Evolutionary conservation across 2,329 filamentous ascomycete species (phyloP).

Genomic region (Plenodomus biglobosus): DNA sequence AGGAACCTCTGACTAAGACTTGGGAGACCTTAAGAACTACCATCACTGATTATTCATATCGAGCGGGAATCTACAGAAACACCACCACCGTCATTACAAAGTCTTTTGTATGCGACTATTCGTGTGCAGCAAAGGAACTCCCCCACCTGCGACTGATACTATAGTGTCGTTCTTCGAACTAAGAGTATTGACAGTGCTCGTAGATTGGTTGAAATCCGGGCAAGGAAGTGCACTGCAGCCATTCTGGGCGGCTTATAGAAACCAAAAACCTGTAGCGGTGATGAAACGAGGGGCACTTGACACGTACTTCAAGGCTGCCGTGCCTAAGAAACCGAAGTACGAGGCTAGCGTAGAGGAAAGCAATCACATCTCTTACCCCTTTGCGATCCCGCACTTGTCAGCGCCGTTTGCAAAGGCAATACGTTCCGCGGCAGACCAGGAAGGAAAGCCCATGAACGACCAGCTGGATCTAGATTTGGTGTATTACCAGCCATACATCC

Average conservation of each 20-base stretch:
- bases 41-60: too few relatives aligned
- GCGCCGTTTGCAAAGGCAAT: constrained; percentile 46
- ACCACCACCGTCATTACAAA: too few relatives aligned
- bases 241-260: neutral
- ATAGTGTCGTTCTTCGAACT: neutral
- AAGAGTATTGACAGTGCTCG: neutral
- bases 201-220: neutral
- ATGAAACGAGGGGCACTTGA: constrained; percentile 66
- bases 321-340: constrained; percentile 46
- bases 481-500: constrained; percentile 74
- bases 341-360: constrained; percentile 35
- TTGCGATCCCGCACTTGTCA: constrained; percentile 54
- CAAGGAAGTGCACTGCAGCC: neutral
- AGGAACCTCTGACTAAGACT: too few relatives aligned
- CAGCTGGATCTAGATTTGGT: constrained; percentile 71
- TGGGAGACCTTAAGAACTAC: too few relatives aligned
- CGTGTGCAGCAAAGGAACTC: neutral
- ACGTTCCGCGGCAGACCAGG: constrained; percentile 52
- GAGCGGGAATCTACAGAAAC: too few relatives aligned
- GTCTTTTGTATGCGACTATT: neutral
- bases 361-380: constrained; percentile 56
- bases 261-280: neutral
- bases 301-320: constrained; percentile 63
- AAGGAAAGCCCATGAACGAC: constrained; percentile 62
- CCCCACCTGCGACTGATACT: neutral